Evolutionary conservation across 1,284 basidiomycete species (phyloP).

Genomic region (Pulchroboletus neoregius): DNA sequence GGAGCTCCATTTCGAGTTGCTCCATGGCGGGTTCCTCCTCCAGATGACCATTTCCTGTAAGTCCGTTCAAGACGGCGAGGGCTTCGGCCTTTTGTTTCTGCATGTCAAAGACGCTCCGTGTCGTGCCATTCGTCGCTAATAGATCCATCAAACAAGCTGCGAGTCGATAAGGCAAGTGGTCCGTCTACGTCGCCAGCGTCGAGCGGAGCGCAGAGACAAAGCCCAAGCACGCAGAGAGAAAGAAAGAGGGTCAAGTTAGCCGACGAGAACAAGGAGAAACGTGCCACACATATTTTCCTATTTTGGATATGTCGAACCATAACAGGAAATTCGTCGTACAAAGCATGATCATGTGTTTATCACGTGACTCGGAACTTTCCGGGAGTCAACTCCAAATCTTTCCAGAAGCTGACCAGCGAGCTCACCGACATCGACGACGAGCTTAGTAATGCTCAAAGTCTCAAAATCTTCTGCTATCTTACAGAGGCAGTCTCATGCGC

Average conservation of each 20-base stretch:
- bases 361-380: conserved; percentile 22
- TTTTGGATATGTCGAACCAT: conserved; percentile 7
- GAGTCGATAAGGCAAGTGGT: background rate
- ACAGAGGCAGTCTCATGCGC: conserved; percentile 21
- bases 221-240: background rate
- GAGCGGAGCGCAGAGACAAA: conserved; percentile 2
- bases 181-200: conserved; percentile 10
- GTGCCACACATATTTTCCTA: conserved; percentile 15
- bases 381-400: conserved; percentile 4
- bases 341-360: background rate
- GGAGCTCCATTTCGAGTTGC: conserved; percentile 71
- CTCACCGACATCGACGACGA: conserved; percentile 8
- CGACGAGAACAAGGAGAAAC: conserved; percentile 19
- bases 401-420: background rate
- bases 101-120: conserved; percentile 20
- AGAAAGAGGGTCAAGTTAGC: conserved; percentile 3
- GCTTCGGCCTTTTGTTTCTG: conserved; percentile 32
- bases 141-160: conserved; percentile 15
- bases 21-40: conserved; percentile 46
- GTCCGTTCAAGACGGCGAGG: conserved; percentile 32
- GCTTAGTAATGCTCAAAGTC: conserved; percentile 25
- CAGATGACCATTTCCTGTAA: conserved; percentile 30
- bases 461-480: conserved; percentile 28
- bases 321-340: conserved; percentile 17
- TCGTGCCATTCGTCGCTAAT: conserved; percentile 14